A percentile compares a stretch with the other conserved stretches of the same genome.
Evolutionary conservation across 1,284 basidiomycete species (phyloP).

Genomic region (Ganoderma lingzhi): DNA sequence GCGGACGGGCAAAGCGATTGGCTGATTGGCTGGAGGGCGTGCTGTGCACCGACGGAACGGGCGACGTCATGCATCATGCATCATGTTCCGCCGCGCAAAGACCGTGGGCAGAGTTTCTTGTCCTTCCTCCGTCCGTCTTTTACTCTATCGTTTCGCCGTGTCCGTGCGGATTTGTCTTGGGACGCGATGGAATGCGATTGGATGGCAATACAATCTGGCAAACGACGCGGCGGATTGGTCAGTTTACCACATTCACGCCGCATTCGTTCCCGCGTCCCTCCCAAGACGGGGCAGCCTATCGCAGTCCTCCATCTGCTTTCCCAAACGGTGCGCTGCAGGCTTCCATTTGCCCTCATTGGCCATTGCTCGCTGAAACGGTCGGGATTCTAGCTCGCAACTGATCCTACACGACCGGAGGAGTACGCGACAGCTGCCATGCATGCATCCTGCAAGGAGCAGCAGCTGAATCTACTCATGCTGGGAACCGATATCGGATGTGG

Average conservation of each 20-base stretch:
- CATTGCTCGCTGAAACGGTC: not conserved
- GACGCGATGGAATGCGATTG: slow-evolving; percentile 9
- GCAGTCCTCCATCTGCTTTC: not conserved
- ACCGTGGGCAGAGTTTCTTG: not conserved
- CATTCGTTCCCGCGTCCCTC: slow-evolving; percentile 3
- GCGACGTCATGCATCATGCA: not conserved
- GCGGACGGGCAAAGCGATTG: not conserved
- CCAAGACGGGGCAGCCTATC: not conserved
- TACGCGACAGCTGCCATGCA: slow-evolving; percentile 1
- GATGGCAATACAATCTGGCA: slow-evolving; percentile 1
- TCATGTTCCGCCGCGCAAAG: slow-evolving; percentile 1
- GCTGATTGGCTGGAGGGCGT: not conserved
- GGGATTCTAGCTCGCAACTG: slow-evolving; percentile 1
- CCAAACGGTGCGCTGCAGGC: not conserved
- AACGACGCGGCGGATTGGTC: slow-evolving; percentile 14
- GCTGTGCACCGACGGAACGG: slow-evolving; percentile 2
- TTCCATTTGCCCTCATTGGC: not conserved
- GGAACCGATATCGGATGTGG: not conserved
- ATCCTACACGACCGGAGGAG: slow-evolving; percentile 25
- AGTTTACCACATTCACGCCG: slow-evolving; percentile 2
- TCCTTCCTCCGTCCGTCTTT: not conserved
- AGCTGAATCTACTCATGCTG: not conserved
- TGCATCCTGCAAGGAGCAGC: not conserved
- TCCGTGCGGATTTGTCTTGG: not conserved
- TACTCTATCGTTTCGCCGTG: slow-evolving; percentile 2